Conservation (phyloP, 371 early-diverging fungal species). For the Massospora cicadina region DNA sequence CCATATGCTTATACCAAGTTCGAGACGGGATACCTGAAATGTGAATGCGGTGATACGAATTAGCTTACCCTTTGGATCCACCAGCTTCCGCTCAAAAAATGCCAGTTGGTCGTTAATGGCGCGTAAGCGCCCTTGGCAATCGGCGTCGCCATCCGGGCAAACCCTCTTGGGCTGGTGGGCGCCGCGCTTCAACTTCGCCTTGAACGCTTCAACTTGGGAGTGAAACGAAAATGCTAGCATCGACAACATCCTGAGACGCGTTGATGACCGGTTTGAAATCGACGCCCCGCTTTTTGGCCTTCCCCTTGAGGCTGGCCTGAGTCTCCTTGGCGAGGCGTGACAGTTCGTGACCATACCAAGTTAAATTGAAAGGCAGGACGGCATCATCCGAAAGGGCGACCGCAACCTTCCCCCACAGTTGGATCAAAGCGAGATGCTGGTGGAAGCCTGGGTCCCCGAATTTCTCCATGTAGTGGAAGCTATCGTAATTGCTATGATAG, state of each 20-base stretch:
- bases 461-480: conserved; percentile 4
- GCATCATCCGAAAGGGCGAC: background rate
- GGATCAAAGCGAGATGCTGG: background rate
- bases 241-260: too few relatives aligned
- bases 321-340: background rate
- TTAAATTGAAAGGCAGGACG: background rate
- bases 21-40: background rate
- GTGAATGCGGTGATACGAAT: background rate
- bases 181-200: too few relatives aligned
- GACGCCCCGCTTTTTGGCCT: too few relatives aligned
- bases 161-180: too few relatives aligned
- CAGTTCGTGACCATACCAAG: background rate
- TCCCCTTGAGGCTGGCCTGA: background rate
- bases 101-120: background rate
- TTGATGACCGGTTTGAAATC: too few relatives aligned
- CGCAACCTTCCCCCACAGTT: background rate
- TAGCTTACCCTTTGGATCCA: background rate
- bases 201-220: too few relatives aligned
- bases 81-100: conserved; percentile 6
- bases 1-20: conserved; percentile 6
- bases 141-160: conserved; percentile 5
- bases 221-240: too few relatives aligned
- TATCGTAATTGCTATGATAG: conserved; percentile 6
- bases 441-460: background rate
- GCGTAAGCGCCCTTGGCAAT: background rate